phyloP scores from a whole-genome alignment of 257 asterid genomes.

The Nicotiana tomentosiformis region DNA sequence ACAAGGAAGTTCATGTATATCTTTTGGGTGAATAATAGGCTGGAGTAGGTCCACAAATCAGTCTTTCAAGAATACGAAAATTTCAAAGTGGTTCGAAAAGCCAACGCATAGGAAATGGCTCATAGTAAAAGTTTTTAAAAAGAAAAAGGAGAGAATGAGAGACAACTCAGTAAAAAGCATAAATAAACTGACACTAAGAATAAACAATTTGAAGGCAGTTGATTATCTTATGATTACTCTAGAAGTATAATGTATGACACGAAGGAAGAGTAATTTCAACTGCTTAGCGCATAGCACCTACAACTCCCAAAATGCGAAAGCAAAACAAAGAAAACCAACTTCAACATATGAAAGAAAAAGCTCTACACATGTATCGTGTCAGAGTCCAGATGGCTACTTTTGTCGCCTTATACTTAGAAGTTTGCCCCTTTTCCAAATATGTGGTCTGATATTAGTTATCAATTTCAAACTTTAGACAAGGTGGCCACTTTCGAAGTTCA shows the following conservation, averaged over 20 bases:
- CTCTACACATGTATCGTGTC: background rate
- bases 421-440: no score
- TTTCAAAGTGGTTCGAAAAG: background rate
- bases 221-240: background rate
- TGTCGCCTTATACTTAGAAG: background rate
- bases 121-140: background rate
- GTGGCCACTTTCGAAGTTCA: background rate
- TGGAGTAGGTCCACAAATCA: background rate
- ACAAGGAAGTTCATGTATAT: background rate
- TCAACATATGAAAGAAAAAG: background rate
- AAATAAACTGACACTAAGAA: background rate
- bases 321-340: background rate
- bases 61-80: background rate
- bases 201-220: background rate
- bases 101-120: background rate
- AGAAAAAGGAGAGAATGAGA: background rate
- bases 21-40: background rate
- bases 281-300: background rate
- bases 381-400: background rate
- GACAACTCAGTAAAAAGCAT: background rate
- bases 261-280: background rate
- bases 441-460: background rate
- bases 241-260: background rate
- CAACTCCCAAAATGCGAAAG: background rate
- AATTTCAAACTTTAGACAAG: background rate